These are phyloP conservation scores for Litsea cubeba DNA, from an alignment of 164 flowering plant species.

Conservation along the genomic window DNA sequence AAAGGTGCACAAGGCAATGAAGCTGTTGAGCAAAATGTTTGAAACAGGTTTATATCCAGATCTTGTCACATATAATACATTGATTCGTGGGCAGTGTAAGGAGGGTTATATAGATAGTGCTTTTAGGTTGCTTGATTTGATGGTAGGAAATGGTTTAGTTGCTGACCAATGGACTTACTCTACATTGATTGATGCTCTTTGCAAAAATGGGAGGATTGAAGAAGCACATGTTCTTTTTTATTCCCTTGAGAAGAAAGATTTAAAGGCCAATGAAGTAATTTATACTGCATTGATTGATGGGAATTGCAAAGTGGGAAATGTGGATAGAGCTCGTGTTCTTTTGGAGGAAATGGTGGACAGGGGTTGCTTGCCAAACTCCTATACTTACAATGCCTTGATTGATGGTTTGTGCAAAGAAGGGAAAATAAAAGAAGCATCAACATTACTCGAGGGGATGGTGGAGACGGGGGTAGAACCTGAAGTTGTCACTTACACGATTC, in stretches of 20 bases:
- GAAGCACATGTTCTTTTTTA: constrained; percentile 51
- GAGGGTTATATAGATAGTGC: constrained; percentile 66
- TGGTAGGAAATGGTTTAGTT: constrained; percentile 44
- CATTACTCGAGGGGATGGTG: constrained; percentile 47
- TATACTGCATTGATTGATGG: constrained; percentile 77
- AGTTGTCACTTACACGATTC: constrained; percentile 54
- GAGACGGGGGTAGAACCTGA: constrained; percentile 45
- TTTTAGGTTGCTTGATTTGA: constrained; percentile 52
- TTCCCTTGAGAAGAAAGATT: constrained; percentile 48
- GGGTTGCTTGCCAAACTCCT: constrained; percentile 46
- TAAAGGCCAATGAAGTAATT: constrained; percentile 55
- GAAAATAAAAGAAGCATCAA: constrained; percentile 45
- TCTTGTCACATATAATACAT: constrained; percentile 49
- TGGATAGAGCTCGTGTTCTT: constrained; percentile 39
- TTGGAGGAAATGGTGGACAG: constrained; percentile 50
- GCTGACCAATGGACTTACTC: constrained; percentile 76
- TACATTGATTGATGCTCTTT: constrained; percentile 47
- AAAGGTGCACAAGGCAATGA: constrained; percentile 65
- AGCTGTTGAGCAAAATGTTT: constrained; percentile 45
- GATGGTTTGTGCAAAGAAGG: constrained; percentile 54
- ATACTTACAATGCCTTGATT: constrained; percentile 59
- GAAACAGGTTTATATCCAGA: constrained; percentile 43
- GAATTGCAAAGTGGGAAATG: constrained; percentile 52
- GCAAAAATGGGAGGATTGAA: constrained; percentile 45
- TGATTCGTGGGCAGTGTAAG: constrained; percentile 67